These are phyloP conservation scores for Globisporangium iwayamae DNA, from an alignment of 352 stramenopile genomes.

Conservation along the genomic window DNA sequence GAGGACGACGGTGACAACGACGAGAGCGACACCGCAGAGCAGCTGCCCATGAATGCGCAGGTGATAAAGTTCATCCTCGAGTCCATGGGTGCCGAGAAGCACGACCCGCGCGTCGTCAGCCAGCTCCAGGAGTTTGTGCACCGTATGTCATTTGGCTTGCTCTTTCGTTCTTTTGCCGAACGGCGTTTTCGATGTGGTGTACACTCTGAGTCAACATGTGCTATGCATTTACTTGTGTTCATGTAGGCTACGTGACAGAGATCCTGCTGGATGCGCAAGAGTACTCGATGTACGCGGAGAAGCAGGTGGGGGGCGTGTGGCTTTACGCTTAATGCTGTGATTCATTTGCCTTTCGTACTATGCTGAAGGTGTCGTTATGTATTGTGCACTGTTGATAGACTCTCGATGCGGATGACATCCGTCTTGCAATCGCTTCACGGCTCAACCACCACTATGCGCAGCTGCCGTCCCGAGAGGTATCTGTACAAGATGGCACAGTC, in stretches of 20 bases:
- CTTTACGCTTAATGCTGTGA: neutral
- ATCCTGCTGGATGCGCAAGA: slow-evolving; percentile 84
- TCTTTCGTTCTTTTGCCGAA: neutral
- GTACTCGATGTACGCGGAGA: slow-evolving; percentile 76
- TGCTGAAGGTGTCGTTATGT: neutral
- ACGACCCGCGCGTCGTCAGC: slow-evolving; percentile 72
- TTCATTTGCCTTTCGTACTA: neutral
- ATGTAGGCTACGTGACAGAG: slow-evolving; percentile 72
- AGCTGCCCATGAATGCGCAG: slow-evolving; percentile 56
- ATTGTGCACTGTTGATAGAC: slow-evolving; percentile 20
- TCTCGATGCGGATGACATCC: slow-evolving; percentile 74
- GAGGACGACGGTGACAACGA: slow-evolving; percentile 55
- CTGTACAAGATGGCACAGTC: neutral
- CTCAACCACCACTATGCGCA: slow-evolving; percentile 79
- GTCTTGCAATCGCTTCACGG: slow-evolving; percentile 68
- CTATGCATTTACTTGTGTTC: neutral
- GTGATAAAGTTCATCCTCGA: slow-evolving; percentile 59
- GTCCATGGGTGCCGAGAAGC: slow-evolving; percentile 79
- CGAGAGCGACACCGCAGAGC: slow-evolving; percentile 35
- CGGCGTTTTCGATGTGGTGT: neutral
- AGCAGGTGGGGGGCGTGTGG: slow-evolving; percentile 31
- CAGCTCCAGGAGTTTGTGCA: slow-evolving; percentile 86
- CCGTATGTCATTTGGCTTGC: slow-evolving; percentile 32
- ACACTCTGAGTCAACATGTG: no score
- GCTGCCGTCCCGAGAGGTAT: slow-evolving; percentile 67